phyloP scores from a whole-genome alignment of 805 yeast genomes.

The Diddensiella transvaalensis region DNA sequence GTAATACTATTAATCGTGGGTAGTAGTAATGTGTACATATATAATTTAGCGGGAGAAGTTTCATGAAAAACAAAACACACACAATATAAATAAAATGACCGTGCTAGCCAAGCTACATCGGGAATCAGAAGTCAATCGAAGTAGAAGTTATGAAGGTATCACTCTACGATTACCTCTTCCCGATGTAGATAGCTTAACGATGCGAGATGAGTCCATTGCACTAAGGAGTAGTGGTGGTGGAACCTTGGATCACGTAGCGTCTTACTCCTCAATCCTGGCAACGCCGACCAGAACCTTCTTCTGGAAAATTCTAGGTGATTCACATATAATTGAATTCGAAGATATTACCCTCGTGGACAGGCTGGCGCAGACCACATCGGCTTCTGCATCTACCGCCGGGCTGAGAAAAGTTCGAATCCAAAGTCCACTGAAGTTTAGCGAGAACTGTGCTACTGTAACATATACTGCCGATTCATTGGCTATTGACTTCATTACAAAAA shows the following conservation, averaged over 20 bases:
- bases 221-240: slow-evolving; percentile 9
- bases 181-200: slow-evolving; percentile 10
- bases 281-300: slow-evolving; percentile 8
- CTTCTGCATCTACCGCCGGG: slow-evolving; percentile 34
- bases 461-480: slow-evolving; percentile 37
- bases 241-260: slow-evolving; percentile 20
- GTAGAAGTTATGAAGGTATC: background rate
- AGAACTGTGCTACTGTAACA: slow-evolving; percentile 38
- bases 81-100: background rate
- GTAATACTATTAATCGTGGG: slow-evolving; percentile 76
- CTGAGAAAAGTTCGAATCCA: slow-evolving; percentile 39
- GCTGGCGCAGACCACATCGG: slow-evolving; percentile 25
- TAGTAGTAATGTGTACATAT: slow-evolving; percentile 18
- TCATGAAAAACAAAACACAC: background rate
- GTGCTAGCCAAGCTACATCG: background rate
- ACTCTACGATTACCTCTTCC: slow-evolving; percentile 16
- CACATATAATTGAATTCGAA: slow-evolving; percentile 20
- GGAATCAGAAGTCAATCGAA: background rate
- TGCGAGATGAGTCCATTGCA: background rate
- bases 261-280: slow-evolving; percentile 6
- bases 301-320: slow-evolving; percentile 16
- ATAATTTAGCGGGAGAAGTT: background rate
- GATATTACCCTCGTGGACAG: slow-evolving; percentile 15
- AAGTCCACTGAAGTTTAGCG: slow-evolving; percentile 38
- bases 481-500: slow-evolving; percentile 51